Evolutionary conservation across 2,329 filamentous ascomycete genomes (phyloP).

Genomic region (Fusarium incarnatum): DNA sequence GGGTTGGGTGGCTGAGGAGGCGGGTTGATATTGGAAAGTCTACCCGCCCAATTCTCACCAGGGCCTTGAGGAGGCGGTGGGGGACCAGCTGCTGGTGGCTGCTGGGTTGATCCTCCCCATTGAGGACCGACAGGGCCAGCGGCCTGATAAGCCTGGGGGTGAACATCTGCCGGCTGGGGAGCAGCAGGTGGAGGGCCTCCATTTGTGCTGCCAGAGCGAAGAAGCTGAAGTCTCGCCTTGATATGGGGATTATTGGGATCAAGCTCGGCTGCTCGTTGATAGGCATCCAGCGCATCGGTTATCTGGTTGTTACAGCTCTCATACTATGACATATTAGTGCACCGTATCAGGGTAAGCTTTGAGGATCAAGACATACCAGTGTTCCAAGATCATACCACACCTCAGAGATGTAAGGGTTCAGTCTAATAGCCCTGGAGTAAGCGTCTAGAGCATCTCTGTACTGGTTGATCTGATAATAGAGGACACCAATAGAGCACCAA

Average conservation of each 20-base stretch:
- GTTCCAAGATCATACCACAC: constrained; percentile 99
- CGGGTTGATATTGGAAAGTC: constrained; percentile 82
- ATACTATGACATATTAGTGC: constrained; percentile 70
- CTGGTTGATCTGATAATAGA: constrained; percentile 99
- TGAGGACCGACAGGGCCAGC: constrained; percentile 86
- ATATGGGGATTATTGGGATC: constrained; percentile 95
- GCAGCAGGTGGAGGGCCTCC: constrained; percentile 79
- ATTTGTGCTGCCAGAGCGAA: constrained; percentile 82
- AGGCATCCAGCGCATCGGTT: constrained; percentile 93
- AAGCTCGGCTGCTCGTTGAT: constrained; percentile 92
- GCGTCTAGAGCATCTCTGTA: constrained; percentile 98
- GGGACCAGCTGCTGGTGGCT: constrained; percentile 63
- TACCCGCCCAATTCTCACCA: constrained; percentile 68
- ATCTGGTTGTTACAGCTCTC: constrained; percentile 99
- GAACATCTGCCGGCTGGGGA: constrained; percentile 94
- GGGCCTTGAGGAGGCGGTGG: constrained; percentile 71
- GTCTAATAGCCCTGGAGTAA: constrained; percentile 93
- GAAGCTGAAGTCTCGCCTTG: constrained; percentile 90
- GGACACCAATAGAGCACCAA: constrained; percentile 98
- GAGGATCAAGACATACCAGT: constrained; percentile 70
- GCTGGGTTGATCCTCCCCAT: constrained; percentile 83
- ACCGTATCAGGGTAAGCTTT: background rate
- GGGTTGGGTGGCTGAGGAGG: constrained; percentile 82
- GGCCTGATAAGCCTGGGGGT: constrained; percentile 92
- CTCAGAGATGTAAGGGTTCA: constrained; percentile 98